These are phyloP conservation scores for Penicillium roqueforti DNA, from an alignment of 495 filamentous ascomycete genomes.

Conservation along the genomic window DNA sequence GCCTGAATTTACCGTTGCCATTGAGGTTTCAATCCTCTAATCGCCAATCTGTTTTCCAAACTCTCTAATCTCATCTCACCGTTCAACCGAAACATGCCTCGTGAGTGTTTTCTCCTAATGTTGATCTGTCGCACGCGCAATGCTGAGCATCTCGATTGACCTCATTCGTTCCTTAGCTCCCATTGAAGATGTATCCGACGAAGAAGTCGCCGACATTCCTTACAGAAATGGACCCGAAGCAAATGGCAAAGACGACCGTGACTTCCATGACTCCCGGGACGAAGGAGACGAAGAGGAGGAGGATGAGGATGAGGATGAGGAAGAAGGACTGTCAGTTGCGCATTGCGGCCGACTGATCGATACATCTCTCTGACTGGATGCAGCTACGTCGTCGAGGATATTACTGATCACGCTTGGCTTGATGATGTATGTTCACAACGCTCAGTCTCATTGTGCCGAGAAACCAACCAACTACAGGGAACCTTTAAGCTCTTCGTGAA, in stretches of 20 bases:
- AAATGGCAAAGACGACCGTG: slow-evolving; percentile 22
- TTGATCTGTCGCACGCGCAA: slow-evolving; percentile 15
- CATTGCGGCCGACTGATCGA: background rate
- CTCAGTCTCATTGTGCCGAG: background rate
- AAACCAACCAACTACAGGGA: slow-evolving; percentile 32
- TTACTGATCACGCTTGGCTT: slow-evolving; percentile 45
- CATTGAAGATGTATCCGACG: slow-evolving; percentile 42
- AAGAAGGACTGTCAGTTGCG: slow-evolving; percentile 38
- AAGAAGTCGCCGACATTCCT: slow-evolving; percentile 45
- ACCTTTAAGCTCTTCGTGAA: slow-evolving; percentile 51
- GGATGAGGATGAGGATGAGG: slow-evolving; percentile 40
- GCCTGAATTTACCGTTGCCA: background rate
- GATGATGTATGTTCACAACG: slow-evolving; percentile 27
- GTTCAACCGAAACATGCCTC: slow-evolving; percentile 32
- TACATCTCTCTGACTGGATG: slow-evolving; percentile 26
- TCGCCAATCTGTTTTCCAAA: slow-evolving; percentile 37
- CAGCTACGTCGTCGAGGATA: slow-evolving; percentile 61
- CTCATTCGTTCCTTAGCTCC: slow-evolving; percentile 26
- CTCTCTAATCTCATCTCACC: slow-evolving; percentile 26
- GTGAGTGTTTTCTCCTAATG: slow-evolving; percentile 27
- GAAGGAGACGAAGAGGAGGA: slow-evolving; percentile 34
- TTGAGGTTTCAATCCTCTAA: slow-evolving; percentile 4
- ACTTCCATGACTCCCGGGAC: slow-evolving; percentile 14
- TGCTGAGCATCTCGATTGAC: slow-evolving; percentile 13
- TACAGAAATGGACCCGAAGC: slow-evolving; percentile 32